Evolutionary conservation across 73 alveolate genomes (phyloP).

Genomic region (Tetrahymena malaccensis): DNA sequence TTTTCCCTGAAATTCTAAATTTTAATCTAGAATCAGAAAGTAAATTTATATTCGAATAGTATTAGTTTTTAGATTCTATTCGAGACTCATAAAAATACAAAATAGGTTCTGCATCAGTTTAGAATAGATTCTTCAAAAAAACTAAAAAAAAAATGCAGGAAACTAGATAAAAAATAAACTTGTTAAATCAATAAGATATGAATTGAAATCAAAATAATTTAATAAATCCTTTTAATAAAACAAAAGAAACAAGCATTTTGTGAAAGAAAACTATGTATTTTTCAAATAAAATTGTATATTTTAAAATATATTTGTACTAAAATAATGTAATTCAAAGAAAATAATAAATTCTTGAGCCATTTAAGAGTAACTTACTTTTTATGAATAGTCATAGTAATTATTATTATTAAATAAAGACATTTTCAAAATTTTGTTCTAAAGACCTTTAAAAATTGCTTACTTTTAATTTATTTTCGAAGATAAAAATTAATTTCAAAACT

Average conservation of each 20-base stretch:
- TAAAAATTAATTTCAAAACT: too few relatives aligned
- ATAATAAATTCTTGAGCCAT: background rate
- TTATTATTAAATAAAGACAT: too few relatives aligned
- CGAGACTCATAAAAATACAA: background rate
- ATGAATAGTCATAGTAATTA: background rate
- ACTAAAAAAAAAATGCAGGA: background rate
- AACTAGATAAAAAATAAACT: background rate
- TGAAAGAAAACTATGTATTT: background rate
- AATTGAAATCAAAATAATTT: background rate
- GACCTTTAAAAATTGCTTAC: background rate
- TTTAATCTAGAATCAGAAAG: background rate
- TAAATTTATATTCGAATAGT: background rate
- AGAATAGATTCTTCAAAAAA: background rate
- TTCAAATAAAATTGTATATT: background rate
- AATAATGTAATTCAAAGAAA: too few relatives aligned
- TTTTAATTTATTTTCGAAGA: background rate
- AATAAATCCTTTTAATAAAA: background rate
- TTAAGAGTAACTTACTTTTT: background rate
- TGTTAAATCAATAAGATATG: background rate
- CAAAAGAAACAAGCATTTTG: too few relatives aligned
- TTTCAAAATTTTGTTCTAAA: background rate
- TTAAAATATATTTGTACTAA: background rate
- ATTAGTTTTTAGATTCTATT: background rate
- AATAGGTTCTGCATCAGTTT: background rate
- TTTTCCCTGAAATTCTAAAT: background rate